These are phyloP conservation scores for Talaromyces funiculosus DNA, from an alignment of 2,329 filamentous ascomycete genomes.

Conservation along the genomic window DNA sequence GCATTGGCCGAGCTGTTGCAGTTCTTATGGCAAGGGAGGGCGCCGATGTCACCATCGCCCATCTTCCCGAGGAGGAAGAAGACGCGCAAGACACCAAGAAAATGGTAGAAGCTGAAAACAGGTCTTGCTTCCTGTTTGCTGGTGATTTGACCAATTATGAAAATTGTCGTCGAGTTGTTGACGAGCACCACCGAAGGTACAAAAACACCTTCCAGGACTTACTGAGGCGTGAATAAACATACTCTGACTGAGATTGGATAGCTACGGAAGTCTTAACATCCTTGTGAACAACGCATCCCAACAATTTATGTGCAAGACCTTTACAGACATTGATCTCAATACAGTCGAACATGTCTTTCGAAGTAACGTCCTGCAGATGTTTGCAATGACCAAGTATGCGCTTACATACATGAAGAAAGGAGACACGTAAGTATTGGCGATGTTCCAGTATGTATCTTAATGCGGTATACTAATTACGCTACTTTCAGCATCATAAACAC, in stretches of 20 bases:
- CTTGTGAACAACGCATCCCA: conserved; percentile 57
- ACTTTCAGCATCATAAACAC: conserved; percentile 51
- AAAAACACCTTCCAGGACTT: conserved; percentile 14
- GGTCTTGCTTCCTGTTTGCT: conserved; percentile 44
- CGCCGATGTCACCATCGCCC: conserved; percentile 52
- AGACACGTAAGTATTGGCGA: conserved; percentile 33
- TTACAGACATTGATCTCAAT: conserved; percentile 51
- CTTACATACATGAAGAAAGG: conserved; percentile 52
- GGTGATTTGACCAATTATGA: conserved; percentile 48
- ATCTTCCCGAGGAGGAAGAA: conserved; percentile 51
- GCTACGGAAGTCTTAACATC: conserved; percentile 43
- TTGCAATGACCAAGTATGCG: conserved; percentile 55
- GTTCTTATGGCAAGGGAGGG: conserved; percentile 55
- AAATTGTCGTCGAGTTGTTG: conserved; percentile 48
- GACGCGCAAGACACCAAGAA: conserved; percentile 52
- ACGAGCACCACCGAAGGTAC: conserved; percentile 50
- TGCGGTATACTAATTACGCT: not conserved
- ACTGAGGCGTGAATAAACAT: not conserved
- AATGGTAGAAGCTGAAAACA: conserved; percentile 48
- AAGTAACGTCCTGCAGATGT: conserved; percentile 54
- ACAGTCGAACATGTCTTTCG: conserved; percentile 53
- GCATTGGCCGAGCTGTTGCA: conserved; percentile 52
- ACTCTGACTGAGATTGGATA: not conserved
- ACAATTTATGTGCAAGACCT: conserved; percentile 50
- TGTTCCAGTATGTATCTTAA: not conserved